These are phyloP conservation scores for Ophiocordyceps sinensis DNA, from an alignment of 2,329 filamentous ascomycete genomes.

Conservation along the genomic window DNA sequence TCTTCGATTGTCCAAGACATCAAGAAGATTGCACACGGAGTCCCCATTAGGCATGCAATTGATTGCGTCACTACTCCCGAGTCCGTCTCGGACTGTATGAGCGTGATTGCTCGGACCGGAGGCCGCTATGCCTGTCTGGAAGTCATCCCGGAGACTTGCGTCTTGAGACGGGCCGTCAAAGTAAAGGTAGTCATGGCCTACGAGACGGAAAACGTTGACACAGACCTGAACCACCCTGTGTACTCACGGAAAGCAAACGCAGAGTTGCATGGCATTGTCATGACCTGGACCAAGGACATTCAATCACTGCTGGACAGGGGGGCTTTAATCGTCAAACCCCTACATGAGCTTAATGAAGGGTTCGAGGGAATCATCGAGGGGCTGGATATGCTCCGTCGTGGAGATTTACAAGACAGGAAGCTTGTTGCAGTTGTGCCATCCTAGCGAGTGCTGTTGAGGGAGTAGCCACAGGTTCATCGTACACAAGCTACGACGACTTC, in stretches of 20 bases:
- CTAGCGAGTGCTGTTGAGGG: no score
- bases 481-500: no score
- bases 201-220: slow-evolving; percentile 3
- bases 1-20: background rate
- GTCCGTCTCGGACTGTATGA: slow-evolving; percentile 12
- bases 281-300: background rate
- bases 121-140: slow-evolving; percentile 19
- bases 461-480: no score
- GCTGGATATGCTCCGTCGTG: no score
- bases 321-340: background rate
- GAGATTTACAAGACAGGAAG: no score
- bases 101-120: slow-evolving; percentile 12
- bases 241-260: background rate
- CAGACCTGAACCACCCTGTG: background rate
- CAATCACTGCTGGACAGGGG: background rate
- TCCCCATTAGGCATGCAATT: slow-evolving; percentile 10
- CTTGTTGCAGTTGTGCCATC: no score
- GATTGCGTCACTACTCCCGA: slow-evolving; percentile 17
- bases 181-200: slow-evolving; percentile 10
- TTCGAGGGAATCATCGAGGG: no score
- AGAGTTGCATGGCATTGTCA: background rate
- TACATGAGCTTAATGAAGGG: slow-evolving; percentile 1
- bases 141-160: slow-evolving; percentile 6
- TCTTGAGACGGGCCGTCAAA: slow-evolving; percentile 9
- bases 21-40: background rate